Evolutionary conservation across 768 basidiomycete genomes (phyloP).

Genomic region (Trametes gibbosa): DNA sequence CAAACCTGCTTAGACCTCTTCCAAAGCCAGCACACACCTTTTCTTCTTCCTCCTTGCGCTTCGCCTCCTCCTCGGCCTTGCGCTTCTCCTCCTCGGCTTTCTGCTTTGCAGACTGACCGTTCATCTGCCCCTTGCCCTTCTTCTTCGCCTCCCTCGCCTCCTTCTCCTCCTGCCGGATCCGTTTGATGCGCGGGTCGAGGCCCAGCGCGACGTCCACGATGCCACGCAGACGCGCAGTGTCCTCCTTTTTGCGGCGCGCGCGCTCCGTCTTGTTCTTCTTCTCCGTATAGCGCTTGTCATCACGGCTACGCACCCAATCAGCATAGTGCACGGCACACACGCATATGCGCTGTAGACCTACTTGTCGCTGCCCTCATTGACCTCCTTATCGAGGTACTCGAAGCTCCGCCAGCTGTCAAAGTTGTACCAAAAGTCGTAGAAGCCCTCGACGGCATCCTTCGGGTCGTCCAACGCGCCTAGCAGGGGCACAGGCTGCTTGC

Average conservation of each 20-base stretch:
- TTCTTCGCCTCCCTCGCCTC: constrained; percentile 92
- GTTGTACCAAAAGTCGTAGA: constrained; percentile 99
- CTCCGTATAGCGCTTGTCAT: constrained; percentile 98
- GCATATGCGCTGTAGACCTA: constrained; percentile 36
- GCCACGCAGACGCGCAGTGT: constrained; percentile 82
- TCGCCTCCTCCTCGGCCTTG: constrained; percentile 51
- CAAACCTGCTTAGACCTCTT: background rate
- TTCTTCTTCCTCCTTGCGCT: constrained; percentile 80
- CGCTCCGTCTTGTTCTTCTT: constrained; percentile 99
- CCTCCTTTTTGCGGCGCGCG: constrained; percentile 94
- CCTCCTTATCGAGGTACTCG: constrained; percentile 97
- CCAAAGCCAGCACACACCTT: constrained; percentile 45
- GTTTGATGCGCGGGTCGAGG: constrained; percentile 92
- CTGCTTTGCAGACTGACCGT: constrained; percentile 52
- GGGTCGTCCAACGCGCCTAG: constrained; percentile 69
- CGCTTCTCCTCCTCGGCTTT: constrained; percentile 71
- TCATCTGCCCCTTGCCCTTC: constrained; percentile 47
- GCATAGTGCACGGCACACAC: background rate
- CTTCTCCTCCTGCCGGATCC: constrained; percentile 96
- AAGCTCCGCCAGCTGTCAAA: constrained; percentile 98
- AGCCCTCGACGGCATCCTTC: constrained; percentile 82
- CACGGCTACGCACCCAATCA: constrained; percentile 56
- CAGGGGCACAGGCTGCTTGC: constrained; percentile 74
- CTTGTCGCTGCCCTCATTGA: constrained; percentile 96
- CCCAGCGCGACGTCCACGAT: constrained; percentile 84